Evolutionary conservation across 192 early-diverging fungal species (phyloP).

Genomic region (Coemansia sp.): DNA sequence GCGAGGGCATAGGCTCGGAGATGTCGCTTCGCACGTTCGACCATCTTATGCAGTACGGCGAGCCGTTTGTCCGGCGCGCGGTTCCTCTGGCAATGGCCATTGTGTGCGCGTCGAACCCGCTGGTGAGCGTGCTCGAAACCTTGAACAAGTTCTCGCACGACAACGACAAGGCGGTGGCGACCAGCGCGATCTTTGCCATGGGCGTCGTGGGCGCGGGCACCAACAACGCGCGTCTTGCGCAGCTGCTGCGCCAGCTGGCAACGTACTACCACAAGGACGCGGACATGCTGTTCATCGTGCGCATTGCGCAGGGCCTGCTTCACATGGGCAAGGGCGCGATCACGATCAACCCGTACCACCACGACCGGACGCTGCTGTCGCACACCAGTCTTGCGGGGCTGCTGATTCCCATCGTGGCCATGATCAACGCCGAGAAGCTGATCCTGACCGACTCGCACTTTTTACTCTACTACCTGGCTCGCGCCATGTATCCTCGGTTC

Average conservation of each 20-base stretch:
- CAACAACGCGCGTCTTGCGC: conserved; percentile 97
- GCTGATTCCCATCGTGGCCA: conserved; percentile 83
- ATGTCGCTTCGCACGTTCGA: conserved; percentile 95
- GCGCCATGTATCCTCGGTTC: conserved; percentile 97
- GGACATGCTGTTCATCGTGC: conserved; percentile 57
- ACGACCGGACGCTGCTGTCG: conserved; percentile 88
- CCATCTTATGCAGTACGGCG: conserved; percentile 99
- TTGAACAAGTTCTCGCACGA: conserved; percentile 99
- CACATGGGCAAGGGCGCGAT: conserved; percentile 98
- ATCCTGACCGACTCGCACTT: conserved; percentile 90
- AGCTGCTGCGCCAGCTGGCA: conserved; percentile 95
- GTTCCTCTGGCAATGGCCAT: conserved; percentile 95
- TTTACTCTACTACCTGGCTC: conserved; percentile 88
- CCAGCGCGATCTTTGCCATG: conserved; percentile 98
- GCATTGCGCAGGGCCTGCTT: conserved; percentile 56
- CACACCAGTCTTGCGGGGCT: conserved; percentile 85
- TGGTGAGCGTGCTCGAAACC: conserved; percentile 87
- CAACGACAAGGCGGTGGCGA: conserved; percentile 90
- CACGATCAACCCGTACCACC: conserved; percentile 93
- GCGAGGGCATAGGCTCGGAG: conserved; percentile 93
- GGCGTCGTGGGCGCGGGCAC: conserved; percentile 98
- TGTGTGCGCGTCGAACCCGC: conserved; percentile 93
- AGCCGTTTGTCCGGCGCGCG: conserved; percentile 86
- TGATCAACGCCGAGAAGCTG: conserved; percentile 86
- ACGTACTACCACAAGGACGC: conserved; percentile 97